Conservation (phyloP, 2,329 filamentous ascomycete genomes). For the Fusarium sp. region DNA sequence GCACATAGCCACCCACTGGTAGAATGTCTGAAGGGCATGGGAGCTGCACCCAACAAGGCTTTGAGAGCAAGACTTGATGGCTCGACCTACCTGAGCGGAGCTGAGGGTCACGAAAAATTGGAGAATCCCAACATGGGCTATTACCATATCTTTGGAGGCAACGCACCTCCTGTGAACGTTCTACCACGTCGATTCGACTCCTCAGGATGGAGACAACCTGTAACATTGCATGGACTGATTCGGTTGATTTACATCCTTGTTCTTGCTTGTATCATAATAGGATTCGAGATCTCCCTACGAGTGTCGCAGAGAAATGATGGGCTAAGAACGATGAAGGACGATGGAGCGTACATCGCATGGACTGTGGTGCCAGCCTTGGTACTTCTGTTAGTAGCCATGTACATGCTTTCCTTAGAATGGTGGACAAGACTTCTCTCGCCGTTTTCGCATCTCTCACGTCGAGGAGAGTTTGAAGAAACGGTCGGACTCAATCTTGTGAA, state of each 20-base stretch:
- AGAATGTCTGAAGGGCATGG: slow-evolving; percentile 47
- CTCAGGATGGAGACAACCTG: slow-evolving; percentile 44
- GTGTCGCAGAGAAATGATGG: slow-evolving; percentile 44
- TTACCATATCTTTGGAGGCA: slow-evolving; percentile 43
- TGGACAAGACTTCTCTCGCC: slow-evolving; percentile 47
- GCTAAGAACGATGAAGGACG: slow-evolving; percentile 42
- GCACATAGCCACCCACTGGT: slow-evolving; percentile 49
- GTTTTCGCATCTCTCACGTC: slow-evolving; percentile 42
- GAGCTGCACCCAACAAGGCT: slow-evolving; percentile 43
- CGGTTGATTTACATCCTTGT: slow-evolving; percentile 41
- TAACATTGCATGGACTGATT: slow-evolving; percentile 42
- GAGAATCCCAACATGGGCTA: slow-evolving; percentile 35
- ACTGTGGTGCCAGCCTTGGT: slow-evolving; percentile 46
- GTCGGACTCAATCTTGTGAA: slow-evolving; percentile 48
- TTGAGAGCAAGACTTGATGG: slow-evolving; percentile 42
- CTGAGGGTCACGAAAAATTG: slow-evolving; percentile 48
- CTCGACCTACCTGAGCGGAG: slow-evolving; percentile 45
- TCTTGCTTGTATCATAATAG: slow-evolving; percentile 45
- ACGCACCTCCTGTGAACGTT: slow-evolving; percentile 23
- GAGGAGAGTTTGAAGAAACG: slow-evolving; percentile 43
- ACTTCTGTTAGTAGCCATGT: slow-evolving; percentile 43
- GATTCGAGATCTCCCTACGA: slow-evolving; percentile 47
- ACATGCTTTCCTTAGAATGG: slow-evolving; percentile 46
- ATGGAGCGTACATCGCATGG: slow-evolving; percentile 48
- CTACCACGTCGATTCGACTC: slow-evolving; percentile 32